These are phyloP conservation scores for Talaromyces sp. DNA, from an alignment of 2,329 filamentous ascomycete species.

Conservation along the genomic window DNA sequence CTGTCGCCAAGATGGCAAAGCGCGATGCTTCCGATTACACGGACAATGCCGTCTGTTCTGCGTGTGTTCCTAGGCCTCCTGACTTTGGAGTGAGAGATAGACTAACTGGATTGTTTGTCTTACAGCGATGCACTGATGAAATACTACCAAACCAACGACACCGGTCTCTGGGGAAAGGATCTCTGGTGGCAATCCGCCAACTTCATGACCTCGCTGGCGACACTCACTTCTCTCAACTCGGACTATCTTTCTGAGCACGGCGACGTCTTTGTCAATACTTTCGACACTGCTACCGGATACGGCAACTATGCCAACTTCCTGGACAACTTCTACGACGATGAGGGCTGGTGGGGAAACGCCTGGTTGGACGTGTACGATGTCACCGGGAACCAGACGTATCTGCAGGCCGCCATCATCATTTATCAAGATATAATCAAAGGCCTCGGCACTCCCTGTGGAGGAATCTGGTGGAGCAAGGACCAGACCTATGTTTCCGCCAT, in stretches of 20 bases:
- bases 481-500: conserved; percentile 6
- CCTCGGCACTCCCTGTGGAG: conserved; percentile 9
- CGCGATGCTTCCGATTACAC: conserved; percentile 8
- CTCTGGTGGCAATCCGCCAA: conserved; percentile 11
- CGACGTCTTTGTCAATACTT: conserved; percentile 6
- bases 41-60: conserved; percentile 7
- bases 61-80: not conserved
- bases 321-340: conserved; percentile 9
- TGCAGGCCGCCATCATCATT: conserved; percentile 7
- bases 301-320: conserved; percentile 9
- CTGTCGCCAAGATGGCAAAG: conserved; percentile 5
- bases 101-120: not conserved
- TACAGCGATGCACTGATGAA: conserved; percentile 7
- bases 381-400: not conserved
- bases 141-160: conserved; percentile 2
- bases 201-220: conserved; percentile 8
- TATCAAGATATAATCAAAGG: conserved; percentile 8
- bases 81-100: not conserved
- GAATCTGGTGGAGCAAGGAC: conserved; percentile 9
- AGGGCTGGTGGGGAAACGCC: conserved; percentile 11
- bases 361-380: conserved; percentile 11
- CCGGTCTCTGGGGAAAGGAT: conserved; percentile 6
- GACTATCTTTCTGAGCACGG: conserved; percentile 5
- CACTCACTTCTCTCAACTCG: conserved; percentile 6
- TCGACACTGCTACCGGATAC: conserved; percentile 3